Percentiles rank a stretch among this genome's conserved stretches.
These are phyloP conservation scores for Pythium dissimile DNA, from an alignment of 352 stramenopile genomes.

Conservation along the genomic window DNA sequence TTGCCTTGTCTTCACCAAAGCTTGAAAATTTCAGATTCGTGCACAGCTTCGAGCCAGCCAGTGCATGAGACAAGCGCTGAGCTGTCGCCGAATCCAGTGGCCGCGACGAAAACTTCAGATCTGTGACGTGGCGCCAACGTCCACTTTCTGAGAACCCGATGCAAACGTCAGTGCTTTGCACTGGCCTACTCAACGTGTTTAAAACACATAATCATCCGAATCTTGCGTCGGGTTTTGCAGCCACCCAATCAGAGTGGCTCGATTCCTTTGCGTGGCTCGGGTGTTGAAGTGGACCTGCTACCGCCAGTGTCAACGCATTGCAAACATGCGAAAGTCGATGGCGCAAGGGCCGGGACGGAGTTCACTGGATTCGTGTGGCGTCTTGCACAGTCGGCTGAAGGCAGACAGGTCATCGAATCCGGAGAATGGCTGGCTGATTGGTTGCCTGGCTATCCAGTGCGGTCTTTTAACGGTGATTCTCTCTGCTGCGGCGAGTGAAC, in stretches of 20 bases:
- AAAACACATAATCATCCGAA: background rate
- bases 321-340: too few species aligned
- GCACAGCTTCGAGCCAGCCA: too few species aligned
- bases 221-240: background rate
- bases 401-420: too few species aligned
- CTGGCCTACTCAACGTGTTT: background rate
- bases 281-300: slow-evolving; percentile 8
- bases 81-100: background rate
- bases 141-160: slow-evolving; percentile 2
- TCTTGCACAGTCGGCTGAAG: background rate
- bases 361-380: too few species aligned
- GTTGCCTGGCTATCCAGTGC: too few species aligned
- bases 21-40: too few species aligned
- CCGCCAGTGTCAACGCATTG: background rate
- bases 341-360: too few species aligned
- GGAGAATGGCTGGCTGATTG: too few species aligned
- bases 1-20: too few species aligned
- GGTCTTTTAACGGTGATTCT: too few species aligned
- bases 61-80: slow-evolving; percentile 7
- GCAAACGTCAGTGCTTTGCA: background rate
- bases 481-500: background rate
- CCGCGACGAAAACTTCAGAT: slow-evolving; percentile 10
- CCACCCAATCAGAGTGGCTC: background rate
- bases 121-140: slow-evolving; percentile 9
- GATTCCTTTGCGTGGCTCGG: slow-evolving; percentile 4